Evolutionary conservation across 176 grass and related monocot species (phyloP).

Genomic region (Tillandsia leiboldiana): DNA sequence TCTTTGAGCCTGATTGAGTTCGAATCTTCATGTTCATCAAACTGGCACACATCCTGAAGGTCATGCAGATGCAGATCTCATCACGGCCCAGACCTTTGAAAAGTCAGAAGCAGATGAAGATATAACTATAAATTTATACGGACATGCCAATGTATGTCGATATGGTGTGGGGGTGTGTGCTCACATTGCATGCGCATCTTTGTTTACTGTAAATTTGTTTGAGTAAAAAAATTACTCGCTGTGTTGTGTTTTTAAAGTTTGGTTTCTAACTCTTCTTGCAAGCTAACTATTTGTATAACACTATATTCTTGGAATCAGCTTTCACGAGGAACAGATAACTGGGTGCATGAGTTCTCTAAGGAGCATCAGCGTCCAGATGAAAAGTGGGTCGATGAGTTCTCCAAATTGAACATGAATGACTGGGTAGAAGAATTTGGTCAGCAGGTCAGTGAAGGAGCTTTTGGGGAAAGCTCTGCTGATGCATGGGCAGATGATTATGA

Average conservation of each 20-base stretch:
- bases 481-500: conserved; percentile 47
- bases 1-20: too few relatives aligned
- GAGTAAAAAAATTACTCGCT: too few relatives aligned
- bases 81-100: too few relatives aligned
- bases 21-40: too few relatives aligned
- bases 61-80: too few relatives aligned
- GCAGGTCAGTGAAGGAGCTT: conserved; percentile 41
- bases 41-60: too few relatives aligned
- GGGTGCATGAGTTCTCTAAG: conserved; percentile 72
- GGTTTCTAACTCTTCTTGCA: not conserved
- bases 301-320: conserved; percentile 37
- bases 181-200: too few relatives aligned
- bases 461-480: conserved; percentile 63
- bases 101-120: too few relatives aligned
- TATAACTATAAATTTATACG: too few relatives aligned
- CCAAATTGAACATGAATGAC: conserved; percentile 77
- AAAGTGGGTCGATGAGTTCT: conserved; percentile 84
- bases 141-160: too few relatives aligned
- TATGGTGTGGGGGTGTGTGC: too few relatives aligned
- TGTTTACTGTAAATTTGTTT: too few relatives aligned
- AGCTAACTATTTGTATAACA: conserved; percentile 20
- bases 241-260: not conserved
- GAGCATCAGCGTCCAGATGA: conserved; percentile 63
- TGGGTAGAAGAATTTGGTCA: conserved; percentile 81
- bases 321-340: conserved; percentile 62